Conservation (phyloP, 2,329 filamentous ascomycete species). For the Cladosporium halotolerans region DNA sequence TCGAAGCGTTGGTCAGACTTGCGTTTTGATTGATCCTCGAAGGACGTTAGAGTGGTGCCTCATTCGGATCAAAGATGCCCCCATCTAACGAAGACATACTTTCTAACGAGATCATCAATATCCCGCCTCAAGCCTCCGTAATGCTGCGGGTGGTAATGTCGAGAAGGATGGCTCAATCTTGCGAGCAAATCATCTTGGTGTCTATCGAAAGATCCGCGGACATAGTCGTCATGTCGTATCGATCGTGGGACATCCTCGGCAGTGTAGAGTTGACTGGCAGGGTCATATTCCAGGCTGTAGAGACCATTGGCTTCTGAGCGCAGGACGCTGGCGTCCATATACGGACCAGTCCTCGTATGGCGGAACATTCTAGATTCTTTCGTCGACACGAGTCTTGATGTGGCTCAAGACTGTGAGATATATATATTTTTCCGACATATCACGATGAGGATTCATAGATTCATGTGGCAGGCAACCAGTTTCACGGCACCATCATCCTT, state of each 20-base stretch:
- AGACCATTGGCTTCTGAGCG: slow-evolving; percentile 13
- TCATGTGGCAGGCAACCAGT: neutral
- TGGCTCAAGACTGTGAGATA: neutral
- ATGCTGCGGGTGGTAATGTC: slow-evolving; percentile 6
- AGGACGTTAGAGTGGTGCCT: neutral
- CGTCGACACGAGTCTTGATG: slow-evolving; percentile 19
- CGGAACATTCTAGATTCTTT: slow-evolving; percentile 11
- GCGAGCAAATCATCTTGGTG: neutral
- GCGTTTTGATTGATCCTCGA: slow-evolving; percentile 20
- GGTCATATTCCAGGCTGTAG: neutral
- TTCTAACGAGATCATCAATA: slow-evolving; percentile 11
- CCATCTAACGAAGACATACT: slow-evolving; percentile 7
- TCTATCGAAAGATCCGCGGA: neutral
- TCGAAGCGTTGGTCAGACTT: slow-evolving; percentile 25
- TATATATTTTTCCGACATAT: neutral
- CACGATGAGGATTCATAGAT: neutral
- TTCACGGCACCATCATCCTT: neutral
- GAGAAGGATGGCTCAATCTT: neutral
- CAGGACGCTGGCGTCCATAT: slow-evolving; percentile 19
- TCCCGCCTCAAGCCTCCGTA: slow-evolving; percentile 2
- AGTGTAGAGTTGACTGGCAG: neutral
- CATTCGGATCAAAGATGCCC: neutral
- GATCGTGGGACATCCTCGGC: neutral
- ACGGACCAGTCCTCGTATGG: slow-evolving; percentile 6
- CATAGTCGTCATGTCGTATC: neutral